Evolutionary conservation across 2,329 filamentous ascomycete genomes (phyloP).

Genomic region (Fusarium sp.): DNA sequence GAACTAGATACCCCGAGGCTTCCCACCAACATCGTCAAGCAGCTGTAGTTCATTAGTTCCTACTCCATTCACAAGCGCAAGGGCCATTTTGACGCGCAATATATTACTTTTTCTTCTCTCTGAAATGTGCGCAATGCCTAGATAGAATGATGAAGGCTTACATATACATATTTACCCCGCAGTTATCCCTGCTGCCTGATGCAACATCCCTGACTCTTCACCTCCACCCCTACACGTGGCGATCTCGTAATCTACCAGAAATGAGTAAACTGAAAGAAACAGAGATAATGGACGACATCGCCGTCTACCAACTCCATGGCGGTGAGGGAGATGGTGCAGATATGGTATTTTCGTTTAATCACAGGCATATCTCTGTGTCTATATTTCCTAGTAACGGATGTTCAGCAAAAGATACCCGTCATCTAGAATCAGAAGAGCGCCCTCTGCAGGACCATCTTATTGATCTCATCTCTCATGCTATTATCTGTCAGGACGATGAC

Average conservation of each 20-base stretch:
- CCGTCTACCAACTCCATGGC: background rate
- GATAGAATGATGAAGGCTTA: too few relatives aligned
- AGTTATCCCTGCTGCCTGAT: too few relatives aligned
- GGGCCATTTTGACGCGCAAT: too few relatives aligned
- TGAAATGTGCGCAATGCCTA: too few relatives aligned
- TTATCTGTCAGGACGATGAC: background rate
- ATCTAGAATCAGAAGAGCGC: fast-evolving
- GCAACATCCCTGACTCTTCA: too few relatives aligned
- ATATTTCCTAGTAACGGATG: background rate
- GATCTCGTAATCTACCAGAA: fast-evolving
- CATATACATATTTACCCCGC: too few relatives aligned
- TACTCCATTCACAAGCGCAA: too few relatives aligned
- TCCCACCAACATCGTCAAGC: too few relatives aligned
- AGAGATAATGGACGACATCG: fast-evolving
- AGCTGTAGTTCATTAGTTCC: too few relatives aligned
- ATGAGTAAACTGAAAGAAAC: background rate
- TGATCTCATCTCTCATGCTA: background rate
- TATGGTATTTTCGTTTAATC: background rate
- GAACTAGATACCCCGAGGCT: background rate
- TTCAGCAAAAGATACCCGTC: background rate
- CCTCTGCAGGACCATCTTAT: background rate
- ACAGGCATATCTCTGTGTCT: background rate
- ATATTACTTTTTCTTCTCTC: too few relatives aligned
- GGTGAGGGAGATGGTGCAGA: background rate
- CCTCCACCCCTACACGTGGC: too few relatives aligned